These are phyloP conservation scores for Orbilia ellipsospora DNA, from an alignment of 2,329 filamentous ascomycete genomes.

Conservation along the genomic window DNA sequence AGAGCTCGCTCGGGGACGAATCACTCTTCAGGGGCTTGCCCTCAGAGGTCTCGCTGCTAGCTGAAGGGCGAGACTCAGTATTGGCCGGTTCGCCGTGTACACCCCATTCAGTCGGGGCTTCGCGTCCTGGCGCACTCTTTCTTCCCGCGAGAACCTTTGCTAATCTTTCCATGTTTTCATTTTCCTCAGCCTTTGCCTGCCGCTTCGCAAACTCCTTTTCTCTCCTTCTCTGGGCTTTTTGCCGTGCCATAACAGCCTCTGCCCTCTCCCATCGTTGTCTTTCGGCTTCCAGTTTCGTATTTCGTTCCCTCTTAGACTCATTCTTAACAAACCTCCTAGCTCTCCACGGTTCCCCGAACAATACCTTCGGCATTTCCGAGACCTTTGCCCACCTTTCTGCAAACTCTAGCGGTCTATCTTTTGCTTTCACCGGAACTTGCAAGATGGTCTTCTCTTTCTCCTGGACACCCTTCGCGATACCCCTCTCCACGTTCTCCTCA, in stretches of 20 bases:
- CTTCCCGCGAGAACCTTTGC: slow-evolving; percentile 25
- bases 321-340: slow-evolving; percentile 63
- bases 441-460: slow-evolving; percentile 19
- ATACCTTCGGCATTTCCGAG: slow-evolving; percentile 60
- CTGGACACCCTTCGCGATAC: slow-evolving; percentile 38
- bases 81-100: too few relatives aligned
- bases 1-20: too few relatives aligned
- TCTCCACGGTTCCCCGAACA: slow-evolving; percentile 62
- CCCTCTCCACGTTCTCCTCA: slow-evolving; percentile 56
- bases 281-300: slow-evolving; percentile 64
- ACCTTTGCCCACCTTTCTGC: slow-evolving; percentile 60
- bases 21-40: too few relatives aligned
- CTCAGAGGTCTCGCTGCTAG: too few relatives aligned
- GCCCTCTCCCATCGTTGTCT: slow-evolving; percentile 61
- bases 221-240: slow-evolving; percentile 57
- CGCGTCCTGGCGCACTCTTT: slow-evolving; percentile 5
- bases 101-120: not conserved
- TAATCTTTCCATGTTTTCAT: slow-evolving; percentile 31
- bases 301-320: slow-evolving; percentile 63
- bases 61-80: too few relatives aligned
- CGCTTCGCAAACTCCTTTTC: slow-evolving; percentile 58
- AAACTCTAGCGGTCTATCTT: slow-evolving; percentile 61
- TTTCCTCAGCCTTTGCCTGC: slow-evolving; percentile 36
- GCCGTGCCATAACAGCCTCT: slow-evolving; percentile 61
- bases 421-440: slow-evolving; percentile 25